phyloP scores from a whole-genome alignment of 1,284 basidiomycete species.

The Hemileia vastatrix region DNA sequence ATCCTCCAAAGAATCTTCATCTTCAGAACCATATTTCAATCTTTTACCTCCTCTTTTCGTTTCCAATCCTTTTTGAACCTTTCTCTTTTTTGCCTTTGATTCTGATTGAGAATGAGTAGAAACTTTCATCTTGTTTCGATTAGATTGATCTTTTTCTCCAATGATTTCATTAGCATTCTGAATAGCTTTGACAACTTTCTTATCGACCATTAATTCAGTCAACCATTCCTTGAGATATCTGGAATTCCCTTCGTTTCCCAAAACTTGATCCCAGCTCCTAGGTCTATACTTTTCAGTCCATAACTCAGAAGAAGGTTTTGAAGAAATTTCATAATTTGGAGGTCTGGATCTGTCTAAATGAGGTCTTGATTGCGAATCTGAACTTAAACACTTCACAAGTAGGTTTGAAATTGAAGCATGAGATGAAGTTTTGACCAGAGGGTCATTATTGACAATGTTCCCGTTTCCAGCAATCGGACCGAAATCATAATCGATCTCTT shows the following conservation, averaged over 20 bases:
- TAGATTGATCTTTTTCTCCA: constrained; percentile 15
- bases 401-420: background rate
- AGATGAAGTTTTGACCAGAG: background rate
- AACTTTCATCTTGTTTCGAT: constrained; percentile 22
- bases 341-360: no score
- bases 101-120: constrained; percentile 8
- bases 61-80: background rate
- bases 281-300: constrained; percentile 76
- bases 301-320: constrained; percentile 39
- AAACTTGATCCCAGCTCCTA: constrained; percentile 58
- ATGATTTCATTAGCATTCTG: background rate
- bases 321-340: no score
- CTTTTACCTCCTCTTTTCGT: constrained; percentile 26
- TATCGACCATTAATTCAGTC: constrained; percentile 57
- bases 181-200: constrained; percentile 45
- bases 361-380: background rate
- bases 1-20: constrained; percentile 31
- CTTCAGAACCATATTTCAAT: constrained; percentile 30
- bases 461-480: no score
- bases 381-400: background rate
- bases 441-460: no score
- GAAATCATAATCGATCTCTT: no score
- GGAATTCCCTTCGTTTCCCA: constrained; percentile 69
- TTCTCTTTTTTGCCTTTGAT: constrained; percentile 9
- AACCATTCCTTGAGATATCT: constrained; percentile 75